Percentiles rank a stretch among this genome's conserved stretches.
Conservation (phyloP, 768 basidiomycete genomes). For the Boletus rex-veris region DNA sequence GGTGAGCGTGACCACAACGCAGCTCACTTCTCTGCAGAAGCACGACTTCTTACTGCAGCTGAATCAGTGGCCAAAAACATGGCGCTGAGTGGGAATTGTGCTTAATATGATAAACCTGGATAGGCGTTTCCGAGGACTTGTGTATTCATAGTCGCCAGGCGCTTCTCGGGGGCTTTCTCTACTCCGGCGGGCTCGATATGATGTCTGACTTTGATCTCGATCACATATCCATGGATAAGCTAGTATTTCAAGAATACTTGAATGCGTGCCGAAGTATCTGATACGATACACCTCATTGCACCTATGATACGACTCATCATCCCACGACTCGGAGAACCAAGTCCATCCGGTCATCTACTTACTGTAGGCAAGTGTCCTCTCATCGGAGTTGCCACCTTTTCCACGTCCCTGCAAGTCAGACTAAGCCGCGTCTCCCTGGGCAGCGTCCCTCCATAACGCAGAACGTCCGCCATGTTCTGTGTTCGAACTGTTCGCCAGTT, state of each 20-base stretch:
- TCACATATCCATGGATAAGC: not conserved
- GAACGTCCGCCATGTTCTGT: slow-evolving; percentile 34
- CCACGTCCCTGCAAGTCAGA: slow-evolving; percentile 82
- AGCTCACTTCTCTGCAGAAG: not conserved
- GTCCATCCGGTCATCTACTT: not conserved
- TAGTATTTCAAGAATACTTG: not conserved
- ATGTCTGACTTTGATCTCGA: no score
- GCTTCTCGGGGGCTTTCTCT: not conserved
- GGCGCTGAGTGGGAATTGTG: not conserved
- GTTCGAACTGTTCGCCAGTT: slow-evolving; percentile 56
- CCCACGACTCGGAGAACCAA: not conserved
- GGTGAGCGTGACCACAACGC: not conserved
- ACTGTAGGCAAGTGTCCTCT: not conserved
- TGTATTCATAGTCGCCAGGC: not conserved
- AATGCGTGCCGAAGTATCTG: not conserved
- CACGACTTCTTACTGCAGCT: not conserved
- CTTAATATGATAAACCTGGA: not conserved
- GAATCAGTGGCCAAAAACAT: not conserved
- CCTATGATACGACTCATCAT: not conserved
- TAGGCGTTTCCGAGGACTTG: slow-evolving; percentile 3
- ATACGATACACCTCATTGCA: not conserved
- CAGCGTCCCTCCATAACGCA: slow-evolving; percentile 51
- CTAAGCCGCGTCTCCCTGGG: slow-evolving; percentile 65
- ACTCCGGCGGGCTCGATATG: no score
- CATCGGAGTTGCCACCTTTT: slow-evolving; percentile 42